Conservation (phyloP, 2,329 filamentous ascomycete species). For the Apiospora arundinis region DNA sequence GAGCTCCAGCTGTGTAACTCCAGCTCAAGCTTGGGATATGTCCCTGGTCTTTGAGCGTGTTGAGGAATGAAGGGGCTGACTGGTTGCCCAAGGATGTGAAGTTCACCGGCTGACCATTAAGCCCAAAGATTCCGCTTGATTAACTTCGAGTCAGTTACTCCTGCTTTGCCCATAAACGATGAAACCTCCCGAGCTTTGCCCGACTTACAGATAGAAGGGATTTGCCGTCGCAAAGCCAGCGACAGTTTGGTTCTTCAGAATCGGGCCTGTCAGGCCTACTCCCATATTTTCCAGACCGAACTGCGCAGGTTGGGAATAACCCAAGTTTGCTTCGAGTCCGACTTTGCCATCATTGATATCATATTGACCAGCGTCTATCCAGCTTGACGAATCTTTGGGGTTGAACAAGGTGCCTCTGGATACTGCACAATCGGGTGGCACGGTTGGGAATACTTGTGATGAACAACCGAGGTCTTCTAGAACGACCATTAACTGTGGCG, state of each 20-base stretch:
- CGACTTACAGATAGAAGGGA: constrained; percentile 46
- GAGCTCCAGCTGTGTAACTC: constrained; percentile 50
- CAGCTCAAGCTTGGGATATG: constrained; percentile 49
- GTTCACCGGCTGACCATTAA: constrained; percentile 47
- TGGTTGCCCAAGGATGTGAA: constrained; percentile 44
- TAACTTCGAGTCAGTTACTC: constrained; percentile 23
- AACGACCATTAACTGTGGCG: constrained; percentile 43
- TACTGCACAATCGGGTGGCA: constrained; percentile 43
- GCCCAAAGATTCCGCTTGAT: constrained; percentile 45
- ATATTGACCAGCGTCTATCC: constrained; percentile 40
- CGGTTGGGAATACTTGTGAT: constrained; percentile 35
- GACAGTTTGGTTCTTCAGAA: constrained; percentile 40
- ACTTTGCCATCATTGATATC: constrained; percentile 44
- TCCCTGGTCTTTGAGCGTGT: constrained; percentile 43
- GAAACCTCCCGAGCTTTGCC: background rate
- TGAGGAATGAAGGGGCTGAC: constrained; percentile 44
- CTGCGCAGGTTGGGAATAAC: constrained; percentile 38
- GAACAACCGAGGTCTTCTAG: constrained; percentile 41
- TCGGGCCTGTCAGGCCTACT: constrained; percentile 41
- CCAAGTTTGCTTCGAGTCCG: constrained; percentile 46
- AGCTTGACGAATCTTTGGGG: constrained; percentile 43
- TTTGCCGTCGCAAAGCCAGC: constrained; percentile 41
- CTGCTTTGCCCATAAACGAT: background rate
- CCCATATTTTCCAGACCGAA: constrained; percentile 39
- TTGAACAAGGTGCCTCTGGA: constrained; percentile 45